These are phyloP conservation scores for Syncephalis plumigaleata DNA, from an alignment of 371 early-diverging fungal genomes.

Conservation along the genomic window DNA sequence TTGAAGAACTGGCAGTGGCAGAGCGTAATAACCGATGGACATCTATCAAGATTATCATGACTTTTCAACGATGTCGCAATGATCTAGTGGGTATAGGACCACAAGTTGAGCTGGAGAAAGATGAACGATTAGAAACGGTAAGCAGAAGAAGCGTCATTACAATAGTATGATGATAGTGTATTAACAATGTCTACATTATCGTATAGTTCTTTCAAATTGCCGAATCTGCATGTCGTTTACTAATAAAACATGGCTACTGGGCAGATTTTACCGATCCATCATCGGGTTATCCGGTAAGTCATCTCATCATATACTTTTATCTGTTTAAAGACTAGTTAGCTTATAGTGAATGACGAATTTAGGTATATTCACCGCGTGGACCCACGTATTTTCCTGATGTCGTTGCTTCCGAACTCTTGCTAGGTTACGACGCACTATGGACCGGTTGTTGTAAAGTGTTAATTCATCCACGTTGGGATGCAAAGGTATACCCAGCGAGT, in stretches of 20 bases:
- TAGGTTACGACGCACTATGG: constrained; percentile 53
- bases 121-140: constrained; percentile 55
- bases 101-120: constrained; percentile 57
- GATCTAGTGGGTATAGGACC: constrained; percentile 58
- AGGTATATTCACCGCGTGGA: constrained; percentile 11
- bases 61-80: constrained; percentile 48
- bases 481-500: constrained; percentile 71
- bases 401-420: constrained; percentile 47
- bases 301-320: constrained; percentile 16
- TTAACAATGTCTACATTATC: neutral
- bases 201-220: constrained; percentile 59
- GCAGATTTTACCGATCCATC: constrained; percentile 87
- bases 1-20: constrained; percentile 15
- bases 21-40: constrained; percentile 9
- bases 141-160: neutral
- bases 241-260: constrained; percentile 53
- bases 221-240: constrained; percentile 22
- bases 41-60: constrained; percentile 39
- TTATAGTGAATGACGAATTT: no score
- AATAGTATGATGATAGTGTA: constrained; percentile 1
- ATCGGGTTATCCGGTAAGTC: constrained; percentile 76
- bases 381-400: constrained; percentile 58
- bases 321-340: neutral
- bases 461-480: constrained; percentile 74
- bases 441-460: constrained; percentile 73